Conservation (phyloP, 2,329 filamentous ascomycete species). For the Myotisia sp. region DNA sequence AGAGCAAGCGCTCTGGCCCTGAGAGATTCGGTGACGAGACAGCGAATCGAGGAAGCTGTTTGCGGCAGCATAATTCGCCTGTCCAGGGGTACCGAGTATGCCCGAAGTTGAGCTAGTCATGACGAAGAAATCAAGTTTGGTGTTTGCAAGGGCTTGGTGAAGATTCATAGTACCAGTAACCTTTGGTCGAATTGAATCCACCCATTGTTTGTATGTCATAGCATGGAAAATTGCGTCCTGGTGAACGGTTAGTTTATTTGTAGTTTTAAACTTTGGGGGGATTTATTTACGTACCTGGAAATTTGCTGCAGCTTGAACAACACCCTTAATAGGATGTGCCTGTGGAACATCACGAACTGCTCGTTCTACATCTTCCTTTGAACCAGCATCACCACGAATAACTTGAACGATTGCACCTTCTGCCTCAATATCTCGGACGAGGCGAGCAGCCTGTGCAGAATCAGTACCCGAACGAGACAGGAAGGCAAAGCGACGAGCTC, state of each 20-base stretch:
- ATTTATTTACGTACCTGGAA: constrained; percentile 7
- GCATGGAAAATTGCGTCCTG: constrained; percentile 18
- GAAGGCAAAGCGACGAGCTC: constrained; percentile 18
- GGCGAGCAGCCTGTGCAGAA: neutral
- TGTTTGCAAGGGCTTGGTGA: constrained; percentile 8
- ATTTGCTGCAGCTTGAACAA: constrained; percentile 14
- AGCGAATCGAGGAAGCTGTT: constrained; percentile 17
- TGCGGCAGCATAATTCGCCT: constrained; percentile 11
- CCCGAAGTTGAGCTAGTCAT: constrained; percentile 7
- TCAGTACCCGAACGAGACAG: constrained; percentile 16
- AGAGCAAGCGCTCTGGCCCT: constrained; percentile 1
- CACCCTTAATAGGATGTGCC: constrained; percentile 10
- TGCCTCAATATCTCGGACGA: neutral
- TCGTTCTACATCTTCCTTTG: neutral
- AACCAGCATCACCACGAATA: neutral
- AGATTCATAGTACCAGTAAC: constrained; percentile 15
- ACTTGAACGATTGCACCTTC: constrained; percentile 1
- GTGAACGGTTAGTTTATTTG: neutral
- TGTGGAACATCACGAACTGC: neutral
- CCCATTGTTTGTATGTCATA: constrained; percentile 15
- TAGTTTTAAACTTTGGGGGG: too few species aligned
- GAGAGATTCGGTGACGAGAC: constrained; percentile 2
- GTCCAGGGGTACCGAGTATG: constrained; percentile 6
- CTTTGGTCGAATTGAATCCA: constrained; percentile 19
- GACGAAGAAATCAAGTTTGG: constrained; percentile 16